A percentile compares a stretch with the other conserved stretches of the same genome.
These are phyloP conservation scores for Trametes hirsuta DNA, from an alignment of 1,284 basidiomycete species.

Conservation along the genomic window DNA sequence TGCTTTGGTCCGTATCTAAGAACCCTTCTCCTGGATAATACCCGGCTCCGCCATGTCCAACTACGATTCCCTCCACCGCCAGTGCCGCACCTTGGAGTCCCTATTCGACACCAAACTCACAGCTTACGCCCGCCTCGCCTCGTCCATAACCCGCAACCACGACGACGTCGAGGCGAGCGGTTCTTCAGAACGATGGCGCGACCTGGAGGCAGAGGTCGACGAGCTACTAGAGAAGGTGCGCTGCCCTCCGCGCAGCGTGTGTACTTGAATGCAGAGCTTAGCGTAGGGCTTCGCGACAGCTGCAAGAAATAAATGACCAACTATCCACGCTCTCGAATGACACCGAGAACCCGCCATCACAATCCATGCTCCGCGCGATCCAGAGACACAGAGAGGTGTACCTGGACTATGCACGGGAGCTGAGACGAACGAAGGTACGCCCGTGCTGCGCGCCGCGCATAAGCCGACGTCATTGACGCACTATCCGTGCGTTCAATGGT, in stretches of 20 bases:
- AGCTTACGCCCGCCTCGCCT: slow-evolving; percentile 84
- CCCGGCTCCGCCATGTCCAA: slow-evolving; percentile 54
- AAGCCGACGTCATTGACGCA: slow-evolving; percentile 5
- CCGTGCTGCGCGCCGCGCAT: neutral
- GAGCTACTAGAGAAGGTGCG: slow-evolving; percentile 86
- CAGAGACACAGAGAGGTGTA: slow-evolving; percentile 91
- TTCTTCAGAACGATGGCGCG: slow-evolving; percentile 72
- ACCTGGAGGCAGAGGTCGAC: slow-evolving; percentile 86
- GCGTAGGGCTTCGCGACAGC: slow-evolving; percentile 46
- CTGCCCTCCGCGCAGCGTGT: neutral
- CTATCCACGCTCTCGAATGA: slow-evolving; percentile 70
- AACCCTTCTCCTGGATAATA: neutral
- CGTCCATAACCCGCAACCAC: slow-evolving; percentile 63
- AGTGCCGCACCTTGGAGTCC: slow-evolving; percentile 90
- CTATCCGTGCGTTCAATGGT: neutral
- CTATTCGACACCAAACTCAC: slow-evolving; percentile 91
- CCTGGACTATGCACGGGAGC: slow-evolving; percentile 86
- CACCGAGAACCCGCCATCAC: slow-evolving; percentile 75
- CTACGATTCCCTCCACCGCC: slow-evolving; percentile 81
- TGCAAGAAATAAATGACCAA: slow-evolving; percentile 83
- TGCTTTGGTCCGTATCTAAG: neutral
- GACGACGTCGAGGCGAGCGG: slow-evolving; percentile 75
- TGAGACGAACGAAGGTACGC: slow-evolving; percentile 78
- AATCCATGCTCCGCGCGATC: slow-evolving; percentile 87
- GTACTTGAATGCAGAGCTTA: slow-evolving; percentile 24